Evolutionary conservation across 352 stramenopile species (phyloP).

Genomic region (Thraustochytrium sp.): DNA sequence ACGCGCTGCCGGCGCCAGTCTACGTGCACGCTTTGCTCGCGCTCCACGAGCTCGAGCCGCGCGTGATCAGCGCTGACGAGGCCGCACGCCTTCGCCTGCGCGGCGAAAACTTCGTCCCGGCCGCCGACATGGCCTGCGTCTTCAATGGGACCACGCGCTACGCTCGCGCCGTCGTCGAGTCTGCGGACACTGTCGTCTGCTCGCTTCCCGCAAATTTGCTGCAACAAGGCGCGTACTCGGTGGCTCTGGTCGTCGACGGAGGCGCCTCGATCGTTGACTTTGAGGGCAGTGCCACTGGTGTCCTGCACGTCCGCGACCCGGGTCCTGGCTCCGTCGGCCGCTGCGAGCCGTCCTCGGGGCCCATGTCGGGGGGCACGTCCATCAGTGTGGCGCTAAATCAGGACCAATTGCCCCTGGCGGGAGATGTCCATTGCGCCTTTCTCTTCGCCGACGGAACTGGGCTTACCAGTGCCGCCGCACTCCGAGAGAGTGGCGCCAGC

Average conservation of each 20-base stretch:
- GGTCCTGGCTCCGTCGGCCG: too few relatives aligned
- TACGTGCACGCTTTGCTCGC: not conserved
- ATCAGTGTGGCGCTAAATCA: not conserved
- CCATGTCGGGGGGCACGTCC: not conserved
- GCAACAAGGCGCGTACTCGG: not conserved
- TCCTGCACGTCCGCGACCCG: too few relatives aligned
- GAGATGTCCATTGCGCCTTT: too few relatives aligned
- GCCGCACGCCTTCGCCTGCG: not conserved
- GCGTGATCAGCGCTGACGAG: not conserved
- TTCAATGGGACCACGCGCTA: not conserved
- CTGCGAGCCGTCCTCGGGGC: not conserved
- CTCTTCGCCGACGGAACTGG: not conserved
- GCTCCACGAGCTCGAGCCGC: not conserved
- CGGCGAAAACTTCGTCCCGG: not conserved
- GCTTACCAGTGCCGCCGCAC: too few relatives aligned
- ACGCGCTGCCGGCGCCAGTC: not conserved
- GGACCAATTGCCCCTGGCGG: not conserved
- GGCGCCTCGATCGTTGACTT: not conserved
- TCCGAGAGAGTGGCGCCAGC: too few relatives aligned
- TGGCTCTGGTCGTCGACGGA: not conserved
- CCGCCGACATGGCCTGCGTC: not conserved
- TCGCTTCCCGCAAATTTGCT: not conserved
- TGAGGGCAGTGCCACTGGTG: too few relatives aligned
- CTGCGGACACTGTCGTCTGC: not conserved
- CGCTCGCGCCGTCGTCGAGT: not conserved